Evolutionary conservation across 2,329 filamentous ascomycete genomes (phyloP), one percentile per base, ranked within the genome.

Genomic region (Phoma sp.): DNA sequence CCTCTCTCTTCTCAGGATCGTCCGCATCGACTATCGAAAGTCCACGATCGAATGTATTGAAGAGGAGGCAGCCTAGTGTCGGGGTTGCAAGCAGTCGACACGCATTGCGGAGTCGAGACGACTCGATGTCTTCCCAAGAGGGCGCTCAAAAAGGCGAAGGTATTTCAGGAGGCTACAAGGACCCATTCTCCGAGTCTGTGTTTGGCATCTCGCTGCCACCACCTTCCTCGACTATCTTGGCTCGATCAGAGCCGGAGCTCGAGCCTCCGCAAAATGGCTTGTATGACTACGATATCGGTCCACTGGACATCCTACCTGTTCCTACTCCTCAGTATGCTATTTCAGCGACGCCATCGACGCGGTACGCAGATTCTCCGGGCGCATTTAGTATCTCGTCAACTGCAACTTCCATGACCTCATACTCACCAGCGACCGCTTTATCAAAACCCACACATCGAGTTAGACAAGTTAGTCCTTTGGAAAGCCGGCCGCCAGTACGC

Each of bases 371-470:
- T 51, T 92, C 90, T 1, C 85, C 88, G 10, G 85, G 88, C 2
- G 78, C 85, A 5, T 92, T 91, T 74, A 92, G 89, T 69, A 83
- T 89, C 59, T 88, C 90, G 55, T 92, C 89, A 0, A 92, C 90
- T 3, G 90, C 90, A 6, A 92, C 89, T 4, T 92, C 90, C 9
- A 87, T 90, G 60, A 89, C 87, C 7, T 92, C 90, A 1, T 88
- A 89, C 64, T 92, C 89, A 15, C 88, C 90, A 3, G 83, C 85
- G 3, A 73, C 88, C 4, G 75, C 85, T 72, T 58, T 80, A 70
- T 62, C 81, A 73, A 75, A 70, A 52, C 57, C 52, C 24, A 75
- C 78, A 44, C 72, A 79, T n/a, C 81, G 82, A 63, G 68, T 74
- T 54, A 81, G 81, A 63, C 84, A 86, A 71, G 76, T 76, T 50